Conservation (phyloP, 768 basidiomycete species). For the Agrocybe praecox region DNA sequence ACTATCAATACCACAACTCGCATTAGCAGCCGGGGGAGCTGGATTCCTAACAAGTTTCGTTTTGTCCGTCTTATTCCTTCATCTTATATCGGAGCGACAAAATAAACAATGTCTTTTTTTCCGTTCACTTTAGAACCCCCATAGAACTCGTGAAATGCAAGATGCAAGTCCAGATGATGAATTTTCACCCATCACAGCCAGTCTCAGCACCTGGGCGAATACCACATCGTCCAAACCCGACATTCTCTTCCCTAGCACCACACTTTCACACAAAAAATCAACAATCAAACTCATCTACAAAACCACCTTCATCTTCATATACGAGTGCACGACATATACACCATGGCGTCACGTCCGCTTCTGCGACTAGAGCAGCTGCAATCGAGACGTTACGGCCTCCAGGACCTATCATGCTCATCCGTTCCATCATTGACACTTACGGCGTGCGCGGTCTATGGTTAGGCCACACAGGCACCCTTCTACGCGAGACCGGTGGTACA, state of each 20-base stretch:
- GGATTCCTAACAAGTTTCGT: constrained; percentile 87
- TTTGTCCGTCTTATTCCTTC: constrained; percentile 53
- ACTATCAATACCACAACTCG: constrained; percentile 69
- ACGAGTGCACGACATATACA: background rate
- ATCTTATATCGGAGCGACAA: background rate
- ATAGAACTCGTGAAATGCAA: constrained; percentile 96
- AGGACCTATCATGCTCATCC: constrained; percentile 74
- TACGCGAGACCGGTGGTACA: constrained; percentile 91
- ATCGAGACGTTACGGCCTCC: constrained; percentile 43
- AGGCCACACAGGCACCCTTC: constrained; percentile 90
- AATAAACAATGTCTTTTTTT: background rate
- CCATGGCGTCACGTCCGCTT: constrained; percentile 12
- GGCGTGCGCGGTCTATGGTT: constrained; percentile 94
- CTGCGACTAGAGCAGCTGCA: constrained; percentile 19
- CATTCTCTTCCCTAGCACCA: constrained; percentile 4
- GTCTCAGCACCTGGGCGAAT: constrained; percentile 23
- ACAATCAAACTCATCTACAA: background rate
- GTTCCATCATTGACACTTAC: constrained; percentile 58
- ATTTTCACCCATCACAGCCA: constrained; percentile 21
- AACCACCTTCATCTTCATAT: background rate
- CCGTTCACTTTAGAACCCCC: constrained; percentile 62
- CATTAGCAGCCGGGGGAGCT: constrained; percentile 83
- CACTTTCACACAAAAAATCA: background rate
- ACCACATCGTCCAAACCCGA: constrained; percentile 23
- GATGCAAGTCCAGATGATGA: constrained; percentile 95